These are phyloP conservation scores for Penicillium corylophilum DNA, from an alignment of 2,329 filamentous ascomycete species.

Conservation along the genomic window DNA sequence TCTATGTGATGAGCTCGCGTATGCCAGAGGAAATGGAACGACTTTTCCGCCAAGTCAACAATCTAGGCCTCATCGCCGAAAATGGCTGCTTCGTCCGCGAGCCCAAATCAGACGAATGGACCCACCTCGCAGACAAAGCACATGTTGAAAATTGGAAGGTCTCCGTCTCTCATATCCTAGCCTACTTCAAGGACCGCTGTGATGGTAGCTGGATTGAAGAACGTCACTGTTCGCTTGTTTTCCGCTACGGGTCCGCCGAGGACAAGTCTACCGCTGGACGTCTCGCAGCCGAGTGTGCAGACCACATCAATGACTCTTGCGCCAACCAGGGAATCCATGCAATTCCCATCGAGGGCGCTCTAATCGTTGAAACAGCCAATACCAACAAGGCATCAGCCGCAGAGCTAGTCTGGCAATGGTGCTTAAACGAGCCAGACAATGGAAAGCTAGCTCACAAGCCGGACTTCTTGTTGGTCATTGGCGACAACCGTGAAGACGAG, in stretches of 20 bases:
- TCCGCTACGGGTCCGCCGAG: conserved; percentile 82
- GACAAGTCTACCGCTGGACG: conserved; percentile 73
- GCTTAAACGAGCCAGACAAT: conserved; percentile 57
- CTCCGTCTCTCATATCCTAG: conserved; percentile 76
- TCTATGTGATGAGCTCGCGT: conserved; percentile 92
- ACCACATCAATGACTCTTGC: conserved; percentile 93
- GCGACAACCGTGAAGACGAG: conserved; percentile 90
- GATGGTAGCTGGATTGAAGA: conserved; percentile 87
- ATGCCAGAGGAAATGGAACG: conserved; percentile 84
- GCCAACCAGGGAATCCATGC: conserved; percentile 81
- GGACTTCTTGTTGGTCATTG: conserved; percentile 86
- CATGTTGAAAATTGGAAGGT: conserved; percentile 77
- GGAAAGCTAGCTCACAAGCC: conserved; percentile 46
- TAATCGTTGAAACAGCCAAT: conserved; percentile 80
- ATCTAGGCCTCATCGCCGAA: conserved; percentile 86
- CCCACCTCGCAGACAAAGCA: conserved; percentile 69
- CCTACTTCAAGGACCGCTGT: conserved; percentile 86
- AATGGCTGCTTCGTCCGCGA: conserved; percentile 89
- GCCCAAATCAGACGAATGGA: conserved; percentile 68
- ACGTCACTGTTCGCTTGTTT: conserved; percentile 85
- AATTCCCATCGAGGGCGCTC: conserved; percentile 72
- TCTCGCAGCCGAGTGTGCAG: conserved; percentile 84
- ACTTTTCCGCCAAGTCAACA: conserved; percentile 78
- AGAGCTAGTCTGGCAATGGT: conserved; percentile 65
- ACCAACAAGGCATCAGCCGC: conserved; percentile 88